These are phyloP conservation scores for Fusarium illudens DNA, from an alignment of 2,329 filamentous ascomycete species.

Conservation along the genomic window DNA sequence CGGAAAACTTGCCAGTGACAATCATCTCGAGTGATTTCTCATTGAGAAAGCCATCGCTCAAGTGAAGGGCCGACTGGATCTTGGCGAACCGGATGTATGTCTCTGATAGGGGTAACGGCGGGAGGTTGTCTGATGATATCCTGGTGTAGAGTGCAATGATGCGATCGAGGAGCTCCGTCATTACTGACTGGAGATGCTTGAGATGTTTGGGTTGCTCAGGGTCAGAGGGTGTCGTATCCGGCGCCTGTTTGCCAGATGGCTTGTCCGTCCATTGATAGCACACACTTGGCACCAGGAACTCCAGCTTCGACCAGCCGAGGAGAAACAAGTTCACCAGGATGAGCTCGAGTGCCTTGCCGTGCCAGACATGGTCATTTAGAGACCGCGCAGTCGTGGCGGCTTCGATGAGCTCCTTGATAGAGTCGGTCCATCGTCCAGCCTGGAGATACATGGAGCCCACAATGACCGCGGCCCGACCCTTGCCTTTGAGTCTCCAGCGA, in stretches of 20 bases:
- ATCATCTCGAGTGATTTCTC: conserved; percentile 69
- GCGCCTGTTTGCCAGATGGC: conserved; percentile 46
- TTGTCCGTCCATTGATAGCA: conserved; percentile 61
- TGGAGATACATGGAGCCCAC: conserved; percentile 88
- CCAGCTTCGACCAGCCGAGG: conserved; percentile 82
- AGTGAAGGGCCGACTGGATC: conserved; percentile 71
- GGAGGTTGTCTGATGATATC: conserved; percentile 74
- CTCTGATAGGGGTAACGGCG: conserved; percentile 76
- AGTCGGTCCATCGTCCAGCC: conserved; percentile 89
- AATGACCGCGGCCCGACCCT: conserved; percentile 79
- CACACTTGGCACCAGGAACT: conserved; percentile 77
- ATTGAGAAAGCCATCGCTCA: conserved; percentile 70
- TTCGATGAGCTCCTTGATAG: conserved; percentile 82
- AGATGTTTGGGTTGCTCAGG: conserved; percentile 61
- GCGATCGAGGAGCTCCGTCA: conserved; percentile 79
- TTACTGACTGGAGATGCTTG: conserved; percentile 62
- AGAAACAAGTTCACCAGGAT: conserved; percentile 84
- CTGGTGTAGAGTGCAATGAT: conserved; percentile 78
- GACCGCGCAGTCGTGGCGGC: conserved; percentile 79
- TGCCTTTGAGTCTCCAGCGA: conserved; percentile 80
- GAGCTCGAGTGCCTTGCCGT: conserved; percentile 92
- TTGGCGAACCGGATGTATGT: conserved; percentile 77
- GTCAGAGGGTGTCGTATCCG: conserved; percentile 45
- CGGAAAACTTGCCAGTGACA: conserved; percentile 67
- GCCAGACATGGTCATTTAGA: conserved; percentile 94